Evolutionary conservation across 139 green algal species (phyloP), one percentile per base, ranked within the genome.

Genomic region (Coelastrella sp.): DNA sequence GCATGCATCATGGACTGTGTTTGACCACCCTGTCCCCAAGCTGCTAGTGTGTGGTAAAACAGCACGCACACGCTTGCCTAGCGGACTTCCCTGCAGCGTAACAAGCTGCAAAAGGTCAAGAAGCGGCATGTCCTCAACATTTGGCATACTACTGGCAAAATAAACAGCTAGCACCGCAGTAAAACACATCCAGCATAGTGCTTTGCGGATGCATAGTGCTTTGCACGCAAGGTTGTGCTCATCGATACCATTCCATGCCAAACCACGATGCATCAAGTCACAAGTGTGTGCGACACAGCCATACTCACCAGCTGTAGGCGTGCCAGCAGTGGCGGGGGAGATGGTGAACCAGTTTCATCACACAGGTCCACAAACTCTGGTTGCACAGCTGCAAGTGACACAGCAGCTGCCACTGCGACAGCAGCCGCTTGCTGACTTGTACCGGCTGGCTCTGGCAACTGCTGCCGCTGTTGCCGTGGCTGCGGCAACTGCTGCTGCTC

Each of bases 301-400:
- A 59, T 3, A 59, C 80, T 11, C 60, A 86, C 80, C 82, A 87
- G 65, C 64, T 78, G 32, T 22, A 87, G 82, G 3, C 82, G 82
- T 10, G 56, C 56, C 23, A 87, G 23, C 64, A 87, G 65, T 7
- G 82, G 82, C 56, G 59, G 60, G 5, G 82, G 82, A 10, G 82
- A 87, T 32, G 81, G 81, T 47, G 57, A 73, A 14, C 3, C 7
- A 20, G 7, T 13, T 4, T 73, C 79, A 85, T 85, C 79, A 73
- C 14, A 59, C 17, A 54, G 17, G 54, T 57, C 57, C 7, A 61
- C 20, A 85, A 19, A 57, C 58, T 58, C 59, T 22, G 59, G 19
- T 73, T 19, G 3, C 20, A 14, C n/a, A 59, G 80, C 20, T 19
- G 59, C 10, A 23, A 5, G 20, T 20, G 80, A 10, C n/a, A 58